Base-by-base conservation (phyloP, 148 eudicot species). In the Arctostaphylos glauca region DNA sequence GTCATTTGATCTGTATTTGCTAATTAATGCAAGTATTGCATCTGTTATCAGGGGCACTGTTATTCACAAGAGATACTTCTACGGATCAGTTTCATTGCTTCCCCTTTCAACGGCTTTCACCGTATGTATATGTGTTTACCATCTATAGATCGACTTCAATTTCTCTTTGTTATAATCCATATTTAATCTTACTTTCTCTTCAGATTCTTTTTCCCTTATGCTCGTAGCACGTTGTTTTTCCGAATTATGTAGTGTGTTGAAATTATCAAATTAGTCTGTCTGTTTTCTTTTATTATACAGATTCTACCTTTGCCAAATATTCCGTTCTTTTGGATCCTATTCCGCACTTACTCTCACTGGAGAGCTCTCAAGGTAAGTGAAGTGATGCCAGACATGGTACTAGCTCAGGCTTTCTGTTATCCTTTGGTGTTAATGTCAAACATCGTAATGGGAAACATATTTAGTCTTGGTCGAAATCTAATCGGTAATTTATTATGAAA, bases 281-380 rank as follows among this genome's bases (percentile, higher is more conserved):
- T 73, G 54, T 68, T 74, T 64, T 84, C 71, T 23, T 81, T 53
- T 55, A 44, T 85, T 77, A 41, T 49, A 62, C 86, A 96, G 99
- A 94, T 97, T 81, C 90, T 97, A 70, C 99, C 99, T 82, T 86
- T 97, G 87, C 99, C 99, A 56, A 97, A 97, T 85, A 91, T 97
- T 84, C 97, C 99, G 43, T 97, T 97, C 90, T 97, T 96, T 88
- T 97, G 99, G 98, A 71, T 90, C 87, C 90, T 94, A 41, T 97
- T 93, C 83, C 98, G 99, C 62, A 85, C 97, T 68, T 94, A 97
- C 84, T 94, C 99, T 77, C 94, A 97, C 83, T 97, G 98, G 98
- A 92, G 95, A 86, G 99, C 99, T 83, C 90, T 89, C 86, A 87
- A 97, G 99, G 99, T 93, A 74, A 46, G 92, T 78, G 4, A 77